Evolutionary conservation across 2,329 filamentous ascomycete genomes (phyloP).

Genomic region (Ampelomyces quisqualis): DNA sequence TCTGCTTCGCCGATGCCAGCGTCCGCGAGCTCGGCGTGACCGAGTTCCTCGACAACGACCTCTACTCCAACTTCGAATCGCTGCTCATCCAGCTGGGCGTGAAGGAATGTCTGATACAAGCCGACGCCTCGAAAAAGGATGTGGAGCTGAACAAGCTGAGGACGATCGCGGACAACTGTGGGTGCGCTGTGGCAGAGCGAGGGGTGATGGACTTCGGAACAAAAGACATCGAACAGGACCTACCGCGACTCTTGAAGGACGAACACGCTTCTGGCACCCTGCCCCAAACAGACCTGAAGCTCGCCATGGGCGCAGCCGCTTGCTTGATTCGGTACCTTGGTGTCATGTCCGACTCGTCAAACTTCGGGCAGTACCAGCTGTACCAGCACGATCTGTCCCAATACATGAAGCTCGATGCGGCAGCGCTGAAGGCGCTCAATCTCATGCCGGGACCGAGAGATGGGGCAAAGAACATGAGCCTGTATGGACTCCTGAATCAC

Average conservation of each 20-base stretch:
- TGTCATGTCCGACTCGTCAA: conserved; percentile 84
- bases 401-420: conserved; percentile 97
- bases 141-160: conserved; percentile 83
- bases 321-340: conserved; percentile 93
- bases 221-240: conserved; percentile 93
- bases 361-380: conserved; percentile 95
- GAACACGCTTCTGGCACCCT: conserved; percentile 75
- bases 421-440: conserved; percentile 89
- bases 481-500: conserved; percentile 91
- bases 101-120: conserved; percentile 85
- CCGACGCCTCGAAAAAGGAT: conserved; percentile 78
- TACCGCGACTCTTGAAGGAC: conserved; percentile 82
- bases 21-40: conserved; percentile 93
- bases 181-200: conserved; percentile 83
- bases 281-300: conserved; percentile 87
- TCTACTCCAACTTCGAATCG: conserved; percentile 97
- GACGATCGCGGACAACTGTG: conserved; percentile 88
- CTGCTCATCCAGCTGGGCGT: conserved; percentile 94
- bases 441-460: conserved; percentile 95
- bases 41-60: conserved; percentile 98
- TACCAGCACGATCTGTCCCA: conserved; percentile 97
- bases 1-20: conserved; percentile 97
- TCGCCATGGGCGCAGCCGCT: conserved; percentile 93
- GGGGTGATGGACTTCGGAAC: conserved; percentile 75
- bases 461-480: conserved; percentile 94